Evolutionary conservation across 2,329 filamentous ascomycete species (phyloP).

Genomic region (Colletotrichum tofieldiae): DNA sequence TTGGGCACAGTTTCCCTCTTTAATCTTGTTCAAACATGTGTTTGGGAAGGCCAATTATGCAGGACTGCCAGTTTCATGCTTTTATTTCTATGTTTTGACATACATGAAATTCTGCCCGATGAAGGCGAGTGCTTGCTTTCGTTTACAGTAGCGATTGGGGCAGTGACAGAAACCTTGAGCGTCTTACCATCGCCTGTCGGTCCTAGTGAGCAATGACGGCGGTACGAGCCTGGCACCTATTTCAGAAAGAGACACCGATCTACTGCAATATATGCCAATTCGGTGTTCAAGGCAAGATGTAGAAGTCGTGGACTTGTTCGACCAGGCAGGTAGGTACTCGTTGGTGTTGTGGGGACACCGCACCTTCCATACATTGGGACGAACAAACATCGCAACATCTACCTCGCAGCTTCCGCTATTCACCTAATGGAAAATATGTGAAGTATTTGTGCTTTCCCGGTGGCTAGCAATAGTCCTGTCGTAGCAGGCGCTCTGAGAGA

Average conservation of each 20-base stretch:
- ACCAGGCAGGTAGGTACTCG: background rate
- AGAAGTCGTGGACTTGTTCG: background rate
- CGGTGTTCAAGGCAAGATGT: background rate
- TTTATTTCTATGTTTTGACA: too few species aligned
- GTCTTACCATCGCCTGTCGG: background rate
- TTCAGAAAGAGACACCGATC: background rate
- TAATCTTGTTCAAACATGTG: background rate
- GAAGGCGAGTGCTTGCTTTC: background rate
- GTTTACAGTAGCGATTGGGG: background rate
- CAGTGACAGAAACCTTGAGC: background rate
- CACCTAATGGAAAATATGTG: rapidly evolving
- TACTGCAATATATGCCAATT: background rate
- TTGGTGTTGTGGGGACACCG: background rate
- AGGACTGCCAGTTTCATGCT: background rate
- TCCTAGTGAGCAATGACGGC: background rate
- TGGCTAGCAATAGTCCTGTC: background rate
- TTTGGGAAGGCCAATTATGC: background rate
- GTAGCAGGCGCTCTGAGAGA: background rate
- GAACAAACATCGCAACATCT: background rate
- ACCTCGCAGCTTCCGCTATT: background rate
- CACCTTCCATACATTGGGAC: background rate
- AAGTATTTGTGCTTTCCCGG: background rate
- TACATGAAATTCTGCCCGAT: background rate
- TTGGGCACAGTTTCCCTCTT: background rate
- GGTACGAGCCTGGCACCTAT: background rate